These are phyloP conservation scores for Diaporthe vaccinii DNA, from an alignment of 2,329 filamentous ascomycete genomes.

Conservation along the genomic window DNA sequence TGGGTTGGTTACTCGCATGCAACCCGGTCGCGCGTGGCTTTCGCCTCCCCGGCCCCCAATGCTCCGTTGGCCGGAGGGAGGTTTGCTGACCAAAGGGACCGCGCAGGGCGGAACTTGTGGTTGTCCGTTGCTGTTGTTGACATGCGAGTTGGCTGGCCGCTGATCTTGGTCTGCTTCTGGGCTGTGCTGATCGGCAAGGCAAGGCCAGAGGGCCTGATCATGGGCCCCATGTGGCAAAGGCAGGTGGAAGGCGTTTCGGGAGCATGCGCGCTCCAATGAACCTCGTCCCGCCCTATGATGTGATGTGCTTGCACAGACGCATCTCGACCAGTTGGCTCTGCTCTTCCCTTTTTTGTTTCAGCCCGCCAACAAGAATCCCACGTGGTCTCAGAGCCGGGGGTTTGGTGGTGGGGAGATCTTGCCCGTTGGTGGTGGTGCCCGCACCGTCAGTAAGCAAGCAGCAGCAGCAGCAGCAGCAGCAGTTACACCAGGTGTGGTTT, in stretches of 20 bases:
- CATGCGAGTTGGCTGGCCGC: not conserved
- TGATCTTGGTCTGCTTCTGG: constrained; percentile 14
- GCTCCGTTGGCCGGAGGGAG: not conserved
- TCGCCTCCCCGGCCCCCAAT: constrained; percentile 28
- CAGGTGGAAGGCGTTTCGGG: constrained; percentile 26
- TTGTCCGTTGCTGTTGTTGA: not conserved
- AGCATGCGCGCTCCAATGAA: constrained; percentile 26
- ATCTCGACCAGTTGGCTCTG: constrained; percentile 20
- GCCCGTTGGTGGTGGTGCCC: not conserved
- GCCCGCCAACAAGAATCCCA: constrained; percentile 26
- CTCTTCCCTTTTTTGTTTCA: constrained; percentile 21
- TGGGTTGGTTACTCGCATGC: not conserved
- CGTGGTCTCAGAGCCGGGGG: constrained; percentile 20
- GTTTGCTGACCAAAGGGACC: constrained; percentile 16
- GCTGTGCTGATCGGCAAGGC: constrained; percentile 17
- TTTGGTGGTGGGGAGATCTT: not conserved
- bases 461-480: not conserved
- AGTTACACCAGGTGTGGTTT: not conserved
- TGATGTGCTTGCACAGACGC: constrained; percentile 27
- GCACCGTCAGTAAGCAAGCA: constrained; percentile 1
- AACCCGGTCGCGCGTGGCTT: constrained; percentile 14
- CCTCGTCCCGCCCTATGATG: constrained; percentile 20
- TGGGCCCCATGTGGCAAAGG: constrained; percentile 28
- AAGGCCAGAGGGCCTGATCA: not conserved
- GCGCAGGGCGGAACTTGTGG: constrained; percentile 1